Percentiles rank a stretch among this genome's conserved stretches.
These are phyloP conservation scores for Clitoria ternatea DNA, from an alignment of 306 rosid genomes.

Conservation along the genomic window DNA sequence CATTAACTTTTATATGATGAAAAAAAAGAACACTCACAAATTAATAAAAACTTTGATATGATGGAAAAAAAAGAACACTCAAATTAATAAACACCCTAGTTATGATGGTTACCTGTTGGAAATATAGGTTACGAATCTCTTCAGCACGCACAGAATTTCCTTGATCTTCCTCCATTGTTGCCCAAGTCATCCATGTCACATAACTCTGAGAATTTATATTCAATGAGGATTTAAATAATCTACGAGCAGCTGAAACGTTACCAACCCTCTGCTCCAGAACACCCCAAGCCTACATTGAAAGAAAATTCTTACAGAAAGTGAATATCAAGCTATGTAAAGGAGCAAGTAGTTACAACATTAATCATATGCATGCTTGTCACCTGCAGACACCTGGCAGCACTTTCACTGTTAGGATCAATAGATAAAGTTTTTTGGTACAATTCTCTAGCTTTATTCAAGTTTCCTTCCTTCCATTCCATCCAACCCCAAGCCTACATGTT, in stretches of 20 bases:
- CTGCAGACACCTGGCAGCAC: slow-evolving; percentile 98
- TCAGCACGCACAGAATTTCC: slow-evolving; percentile 88
- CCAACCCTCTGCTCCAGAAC: slow-evolving; percentile 88
- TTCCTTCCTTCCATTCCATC: slow-evolving; percentile 99
- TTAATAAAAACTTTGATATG: no score
- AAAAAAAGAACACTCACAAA: no score
- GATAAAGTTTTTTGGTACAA: slow-evolving; percentile 69
- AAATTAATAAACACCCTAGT: not conserved
- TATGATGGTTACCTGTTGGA: slow-evolving; percentile 74
- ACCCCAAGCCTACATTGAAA: slow-evolving; percentile 85
- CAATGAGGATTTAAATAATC: slow-evolving; percentile 80
- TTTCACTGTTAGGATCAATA: slow-evolving; percentile 62
- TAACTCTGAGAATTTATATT: slow-evolving; percentile 88
- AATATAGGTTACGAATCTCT: slow-evolving; percentile 86
- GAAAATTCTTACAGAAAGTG: not conserved
- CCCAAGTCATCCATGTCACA: slow-evolving; percentile 99
- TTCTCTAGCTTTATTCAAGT: slow-evolving; percentile 67
- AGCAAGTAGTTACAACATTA: slow-evolving; percentile 1
- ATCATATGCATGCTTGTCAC: slow-evolving; percentile 37
- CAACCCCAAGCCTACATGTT: slow-evolving; percentile 95
- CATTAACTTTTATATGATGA: no score
- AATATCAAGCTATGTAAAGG: not conserved
- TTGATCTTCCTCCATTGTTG: slow-evolving; percentile 85
- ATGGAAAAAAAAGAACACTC: no score
- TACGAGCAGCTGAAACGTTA: slow-evolving; percentile 69